Percentiles rank a stretch among this genome's conserved stretches.
These are phyloP conservation scores for Takashimella koratensis DNA, from an alignment of 1,284 basidiomycete species.

Conservation along the genomic window DNA sequence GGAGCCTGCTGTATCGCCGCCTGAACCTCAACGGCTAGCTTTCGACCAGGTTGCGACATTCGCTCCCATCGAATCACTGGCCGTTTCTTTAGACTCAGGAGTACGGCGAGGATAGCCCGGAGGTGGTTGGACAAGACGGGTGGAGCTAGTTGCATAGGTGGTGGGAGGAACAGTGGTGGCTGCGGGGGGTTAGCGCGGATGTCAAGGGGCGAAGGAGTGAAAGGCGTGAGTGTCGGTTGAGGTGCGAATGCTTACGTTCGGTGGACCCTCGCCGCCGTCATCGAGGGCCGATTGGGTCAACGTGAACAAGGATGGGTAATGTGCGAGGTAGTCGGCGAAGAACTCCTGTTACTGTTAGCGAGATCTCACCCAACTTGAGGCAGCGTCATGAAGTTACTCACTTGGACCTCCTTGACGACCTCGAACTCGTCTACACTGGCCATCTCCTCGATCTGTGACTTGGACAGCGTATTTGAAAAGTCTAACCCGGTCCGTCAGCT, in stretches of 20 bases:
- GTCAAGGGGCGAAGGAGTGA: neutral
- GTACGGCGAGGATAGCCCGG: slow-evolving; percentile 77
- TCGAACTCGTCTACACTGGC: slow-evolving; percentile 95
- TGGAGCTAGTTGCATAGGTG: slow-evolving; percentile 53
- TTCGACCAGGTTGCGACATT: slow-evolving; percentile 88
- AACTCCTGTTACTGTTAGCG: slow-evolving; percentile 63
- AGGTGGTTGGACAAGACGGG: slow-evolving; percentile 73
- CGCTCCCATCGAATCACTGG: slow-evolving; percentile 88
- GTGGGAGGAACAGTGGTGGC: slow-evolving; percentile 55
- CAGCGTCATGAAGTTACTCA: slow-evolving; percentile 45
- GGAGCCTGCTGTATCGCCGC: slow-evolving; percentile 47
- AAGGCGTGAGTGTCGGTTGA: no score
- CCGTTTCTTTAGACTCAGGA: slow-evolving; percentile 94
- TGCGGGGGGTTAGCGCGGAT: slow-evolving; percentile 10
- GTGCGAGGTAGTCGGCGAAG: slow-evolving; percentile 89
- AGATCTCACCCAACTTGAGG: neutral
- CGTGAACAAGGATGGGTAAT: slow-evolving; percentile 83
- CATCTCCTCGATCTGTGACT: slow-evolving; percentile 85
- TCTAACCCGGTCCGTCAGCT: slow-evolving; percentile 54
- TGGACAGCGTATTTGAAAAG: slow-evolving; percentile 90
- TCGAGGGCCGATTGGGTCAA: slow-evolving; percentile 61
- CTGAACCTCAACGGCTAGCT: slow-evolving; percentile 79
- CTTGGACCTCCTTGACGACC: slow-evolving; percentile 94
- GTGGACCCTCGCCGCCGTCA: slow-evolving; percentile 46
- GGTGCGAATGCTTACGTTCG: slow-evolving; percentile 48